Evolutionary conservation across 352 stramenopile species (phyloP).

Genomic region (Poterioochromonas sp.): DNA sequence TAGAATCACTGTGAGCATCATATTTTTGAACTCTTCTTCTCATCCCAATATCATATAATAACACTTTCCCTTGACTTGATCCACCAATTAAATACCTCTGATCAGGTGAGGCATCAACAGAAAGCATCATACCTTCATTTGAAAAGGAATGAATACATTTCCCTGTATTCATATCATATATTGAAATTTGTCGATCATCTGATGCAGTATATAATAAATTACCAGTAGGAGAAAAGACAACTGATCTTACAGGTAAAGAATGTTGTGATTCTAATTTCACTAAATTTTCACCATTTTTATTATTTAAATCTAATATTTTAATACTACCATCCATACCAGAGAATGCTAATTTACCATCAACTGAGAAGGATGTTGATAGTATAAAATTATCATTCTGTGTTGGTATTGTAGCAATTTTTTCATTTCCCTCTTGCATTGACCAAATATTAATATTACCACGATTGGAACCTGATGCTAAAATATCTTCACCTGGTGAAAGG

Average conservation of each 20-base stretch:
- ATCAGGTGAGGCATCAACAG: not conserved
- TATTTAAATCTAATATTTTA: not conserved
- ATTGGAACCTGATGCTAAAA: not conserved
- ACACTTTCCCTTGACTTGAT: not conserved
- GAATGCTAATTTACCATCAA: conserved; percentile 11
- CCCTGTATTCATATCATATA: not conserved
- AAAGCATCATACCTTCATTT: not conserved
- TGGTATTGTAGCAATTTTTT: not conserved
- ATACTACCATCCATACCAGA: not conserved
- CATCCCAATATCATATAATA: not conserved
- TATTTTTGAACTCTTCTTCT: not conserved
- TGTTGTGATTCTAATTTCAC: not conserved
- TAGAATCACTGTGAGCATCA: not conserved
- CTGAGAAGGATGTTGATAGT: not conserved
- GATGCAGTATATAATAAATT: conserved; percentile 21
- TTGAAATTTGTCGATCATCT: conserved; percentile 5
- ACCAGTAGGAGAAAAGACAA: conserved; percentile 2
- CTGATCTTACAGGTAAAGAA: not conserved
- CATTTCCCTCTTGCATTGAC: conserved; percentile 1
- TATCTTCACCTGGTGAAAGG: conserved; percentile 20
- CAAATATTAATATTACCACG: conserved; percentile 6
- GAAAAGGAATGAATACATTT: not conserved
- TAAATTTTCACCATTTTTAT: not conserved
- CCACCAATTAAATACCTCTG: not conserved
- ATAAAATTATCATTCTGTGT: conserved; percentile 7